Percentiles rank a stretch among this genome's conserved stretches.
phyloP scores from a whole-genome alignment of 179 eudicot species.

The Spinacia oleracea region DNA sequence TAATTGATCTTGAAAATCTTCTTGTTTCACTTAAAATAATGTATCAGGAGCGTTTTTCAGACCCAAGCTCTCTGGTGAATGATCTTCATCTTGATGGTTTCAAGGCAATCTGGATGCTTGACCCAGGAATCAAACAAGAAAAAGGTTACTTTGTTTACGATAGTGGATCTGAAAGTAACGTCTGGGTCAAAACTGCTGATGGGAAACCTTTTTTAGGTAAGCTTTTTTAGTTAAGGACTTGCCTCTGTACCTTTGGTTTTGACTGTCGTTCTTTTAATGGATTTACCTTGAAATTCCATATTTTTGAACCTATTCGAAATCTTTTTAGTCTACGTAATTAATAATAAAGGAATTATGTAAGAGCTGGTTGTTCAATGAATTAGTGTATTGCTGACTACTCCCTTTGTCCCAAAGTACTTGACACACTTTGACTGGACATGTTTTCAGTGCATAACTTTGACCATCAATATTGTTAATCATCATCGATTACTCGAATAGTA shows the following conservation, averaged over 20 bases:
- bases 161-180: conserved; percentile 68
- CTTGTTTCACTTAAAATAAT: neutral
- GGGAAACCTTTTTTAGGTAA: conserved; percentile 85
- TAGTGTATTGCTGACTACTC: neutral
- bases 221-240: conserved; percentile 59
- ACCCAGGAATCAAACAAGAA: conserved; percentile 90
- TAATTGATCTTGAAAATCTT: neutral
- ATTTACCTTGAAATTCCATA: conserved; percentile 1
- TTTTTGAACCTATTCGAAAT: conserved; percentile 1
- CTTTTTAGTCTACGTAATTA: neutral
- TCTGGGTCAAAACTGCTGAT: conserved; percentile 79
- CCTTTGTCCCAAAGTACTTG: too few species aligned
- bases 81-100: conserved; percentile 80
- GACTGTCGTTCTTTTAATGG: neutral
- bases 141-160: conserved; percentile 87
- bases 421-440: too few species aligned
- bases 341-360: too few species aligned
- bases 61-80: conserved; percentile 71
- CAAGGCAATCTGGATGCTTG: conserved; percentile 99
- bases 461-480: too few species aligned
- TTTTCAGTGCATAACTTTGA: too few species aligned
- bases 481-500: too few species aligned
- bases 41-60: conserved; percentile 75
- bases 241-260: neutral
- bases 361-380: too few species aligned